A percentile compares a stretch with the other conserved stretches of the same genome.
Conservation (phyloP, 331 rosid genomes). For the Prunus yedoensis region DNA sequence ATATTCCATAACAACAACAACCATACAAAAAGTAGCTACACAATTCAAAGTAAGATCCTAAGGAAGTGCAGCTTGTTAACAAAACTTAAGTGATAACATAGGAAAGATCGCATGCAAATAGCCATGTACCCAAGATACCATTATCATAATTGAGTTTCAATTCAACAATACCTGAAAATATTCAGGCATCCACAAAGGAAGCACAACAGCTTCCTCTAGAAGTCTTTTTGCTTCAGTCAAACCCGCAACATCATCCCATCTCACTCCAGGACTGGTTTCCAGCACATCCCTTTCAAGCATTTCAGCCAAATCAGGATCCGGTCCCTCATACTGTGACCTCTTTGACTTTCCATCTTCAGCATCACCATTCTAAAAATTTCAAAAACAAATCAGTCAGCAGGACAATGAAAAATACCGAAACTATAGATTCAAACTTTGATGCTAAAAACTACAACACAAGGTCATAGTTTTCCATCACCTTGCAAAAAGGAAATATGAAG, state of each 20-base stretch:
- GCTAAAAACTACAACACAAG: background rate
- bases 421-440: background rate
- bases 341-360: slow-evolving; percentile 82
- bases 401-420: background rate
- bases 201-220: slow-evolving; percentile 98
- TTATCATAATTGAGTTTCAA: background rate
- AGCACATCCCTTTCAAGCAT: slow-evolving; percentile 97
- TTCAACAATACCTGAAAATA: slow-evolving; percentile 76
- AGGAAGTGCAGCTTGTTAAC: background rate
- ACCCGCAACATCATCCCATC: slow-evolving; percentile 99
- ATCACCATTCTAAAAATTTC: slow-evolving; percentile 67
- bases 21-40: background rate
- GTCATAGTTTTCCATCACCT: background rate
- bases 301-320: slow-evolving; percentile 96
- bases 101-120: background rate
- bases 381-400: slow-evolving; percentile 16
- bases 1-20: background rate
- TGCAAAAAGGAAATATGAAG: background rate
- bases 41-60: background rate
- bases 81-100: background rate
- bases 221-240: slow-evolving; percentile 90
- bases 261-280: slow-evolving; percentile 94
- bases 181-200: slow-evolving; percentile 98
- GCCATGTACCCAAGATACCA: background rate
- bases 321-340: slow-evolving; percentile 83